Evolutionary conservation across 495 filamentous ascomycete genomes (phyloP), one percentile per base, ranked within the genome.

Genomic region (Hypoxylon rickii): DNA sequence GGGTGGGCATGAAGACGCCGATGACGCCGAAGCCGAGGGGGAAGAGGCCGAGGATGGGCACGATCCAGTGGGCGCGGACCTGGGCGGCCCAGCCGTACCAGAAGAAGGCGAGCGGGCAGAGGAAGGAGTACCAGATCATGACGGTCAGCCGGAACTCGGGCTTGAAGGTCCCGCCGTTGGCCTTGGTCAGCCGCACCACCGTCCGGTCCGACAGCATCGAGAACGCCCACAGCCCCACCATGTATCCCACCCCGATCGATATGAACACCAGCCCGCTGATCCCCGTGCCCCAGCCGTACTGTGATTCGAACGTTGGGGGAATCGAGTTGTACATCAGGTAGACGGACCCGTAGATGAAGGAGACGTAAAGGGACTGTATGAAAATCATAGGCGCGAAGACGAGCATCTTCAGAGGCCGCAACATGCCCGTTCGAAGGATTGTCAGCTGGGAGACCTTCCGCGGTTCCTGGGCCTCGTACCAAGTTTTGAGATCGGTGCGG

Each of bases 311-410:
- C 26, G 86, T 83, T 10, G 75, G 69, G 0, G 86, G 81, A 65
- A 87, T 83, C 7, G 84, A 83, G 43, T 83, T 86, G 73, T 87
- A 89, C 53, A 91, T 80, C 60, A 92, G 81, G 67, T 92, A 92
- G 11, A 91, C 71, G 32, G 86, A 84, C 10, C 86, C 85, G 64
- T 91, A 91, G 7, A 85, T 78, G 58, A 90, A 85, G 33, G 86
- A 80, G 71, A 90, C 84, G 70, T 90, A 91, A 3, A 89, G 49
- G 3, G 83, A 87, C 18, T 90, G 79, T 21, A 87, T 69, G 52
- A 86, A 79, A 19, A 89, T 83, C 52, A 90, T 88, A 3, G 86
- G 84, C 32, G 70, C 82, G 46, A 73, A 71, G n/a, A 79, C 51
- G 11, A 85, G 74, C 73, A 85, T 76, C 62, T 83, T 83, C 12